Percentiles rank a stretch among this genome's conserved stretches.
Conservation (phyloP, 306 rosid species). For the Vigna hirtella region DNA sequence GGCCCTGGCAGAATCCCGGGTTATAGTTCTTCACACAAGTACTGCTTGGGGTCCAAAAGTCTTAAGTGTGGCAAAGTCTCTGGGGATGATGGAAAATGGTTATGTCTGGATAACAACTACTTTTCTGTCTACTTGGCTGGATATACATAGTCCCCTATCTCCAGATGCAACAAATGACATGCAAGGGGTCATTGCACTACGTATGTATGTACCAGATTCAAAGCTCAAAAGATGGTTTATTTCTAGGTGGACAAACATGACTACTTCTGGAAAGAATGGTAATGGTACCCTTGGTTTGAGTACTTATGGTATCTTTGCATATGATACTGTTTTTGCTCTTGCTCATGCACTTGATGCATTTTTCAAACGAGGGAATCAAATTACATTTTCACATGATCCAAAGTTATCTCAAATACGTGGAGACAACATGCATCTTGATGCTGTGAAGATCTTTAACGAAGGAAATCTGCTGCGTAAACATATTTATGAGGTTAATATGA, state of each 20-base stretch:
- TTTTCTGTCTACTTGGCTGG: conserved; percentile 70
- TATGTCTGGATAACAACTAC: conserved; percentile 90
- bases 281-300: conserved; percentile 65
- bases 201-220: conserved; percentile 76
- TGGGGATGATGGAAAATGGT: conserved; percentile 88
- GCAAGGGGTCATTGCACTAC: conserved; percentile 79
- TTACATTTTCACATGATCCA: conserved; percentile 73
- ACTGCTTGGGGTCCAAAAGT: conserved; percentile 63
- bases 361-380: conserved; percentile 73
- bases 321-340: conserved; percentile 84
- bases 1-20: conserved; percentile 79
- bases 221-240: conserved; percentile 63
- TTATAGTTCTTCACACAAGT: conserved; percentile 75
- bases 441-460: conserved; percentile 78
- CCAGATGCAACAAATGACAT: conserved; percentile 55
- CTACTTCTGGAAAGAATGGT: conserved; percentile 56
- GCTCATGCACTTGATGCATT: conserved; percentile 84
- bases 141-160: conserved; percentile 59
- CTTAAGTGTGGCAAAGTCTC: conserved; percentile 68
- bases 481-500: conserved; percentile 75
- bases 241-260: conserved; percentile 83
- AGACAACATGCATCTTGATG: conserved; percentile 69
- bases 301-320: conserved; percentile 77
- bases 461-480: conserved; percentile 63
- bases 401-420: conserved; percentile 48